These are phyloP conservation scores for Plantago major DNA, from an alignment of 257 asterid species.

Conservation along the genomic window DNA sequence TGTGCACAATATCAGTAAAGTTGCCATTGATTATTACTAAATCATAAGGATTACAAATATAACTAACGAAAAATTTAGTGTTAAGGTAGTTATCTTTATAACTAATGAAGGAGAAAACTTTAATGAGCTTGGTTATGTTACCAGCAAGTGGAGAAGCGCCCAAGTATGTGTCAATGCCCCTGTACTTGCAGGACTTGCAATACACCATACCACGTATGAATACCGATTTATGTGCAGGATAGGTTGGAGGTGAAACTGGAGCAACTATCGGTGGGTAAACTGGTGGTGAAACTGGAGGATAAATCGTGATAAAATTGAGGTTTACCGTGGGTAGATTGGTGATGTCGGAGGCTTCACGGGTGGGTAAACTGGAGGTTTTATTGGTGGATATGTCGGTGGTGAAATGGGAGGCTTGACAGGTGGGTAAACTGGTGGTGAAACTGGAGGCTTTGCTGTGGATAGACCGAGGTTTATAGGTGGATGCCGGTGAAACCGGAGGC, in stretches of 20 bases:
- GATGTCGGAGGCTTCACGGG: constrained; percentile 19
- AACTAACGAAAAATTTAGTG: neutral
- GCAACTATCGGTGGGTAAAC: constrained; percentile 15
- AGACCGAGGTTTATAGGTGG: neutral
- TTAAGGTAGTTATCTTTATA: too few species aligned
- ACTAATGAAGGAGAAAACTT: too few species aligned
- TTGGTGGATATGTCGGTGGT: constrained; percentile 26
- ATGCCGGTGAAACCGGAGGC: neutral
- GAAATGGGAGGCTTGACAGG: neutral
- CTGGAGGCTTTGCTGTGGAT: neutral
- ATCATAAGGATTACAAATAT: too few species aligned
- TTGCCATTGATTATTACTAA: too few species aligned
- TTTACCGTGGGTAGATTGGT: constrained; percentile 5
- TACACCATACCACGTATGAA: constrained; percentile 53
- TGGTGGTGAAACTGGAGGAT: constrained; percentile 19
- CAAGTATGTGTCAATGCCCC: constrained; percentile 37
- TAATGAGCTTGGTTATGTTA: neutral
- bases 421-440: neutral
- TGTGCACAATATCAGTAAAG: too few species aligned
- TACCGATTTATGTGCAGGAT: constrained; percentile 33
- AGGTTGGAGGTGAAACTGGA: constrained; percentile 11
- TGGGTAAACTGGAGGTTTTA: constrained; percentile 9
- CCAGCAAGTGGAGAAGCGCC: constrained; percentile 52
- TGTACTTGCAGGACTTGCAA: constrained; percentile 67
- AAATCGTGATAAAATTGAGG: constrained; percentile 16